Percentiles rank a stretch among this genome's conserved stretches.
phyloP scores from a whole-genome alignment of 2,329 filamentous ascomycete genomes.

The Aureobasidium sp. region DNA sequence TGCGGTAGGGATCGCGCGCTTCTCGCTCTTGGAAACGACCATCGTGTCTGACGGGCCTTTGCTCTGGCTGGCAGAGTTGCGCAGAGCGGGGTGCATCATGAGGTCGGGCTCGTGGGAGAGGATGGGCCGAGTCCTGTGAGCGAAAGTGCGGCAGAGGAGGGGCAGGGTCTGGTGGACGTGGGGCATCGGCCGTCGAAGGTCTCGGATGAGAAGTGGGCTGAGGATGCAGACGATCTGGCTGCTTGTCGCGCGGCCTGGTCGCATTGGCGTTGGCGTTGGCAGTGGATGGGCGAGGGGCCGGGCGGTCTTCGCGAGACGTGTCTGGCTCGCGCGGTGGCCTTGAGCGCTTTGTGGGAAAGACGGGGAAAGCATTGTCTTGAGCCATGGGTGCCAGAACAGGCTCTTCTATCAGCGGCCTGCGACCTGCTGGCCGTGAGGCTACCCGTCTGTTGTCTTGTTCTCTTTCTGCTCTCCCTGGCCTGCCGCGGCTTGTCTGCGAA shows the following conservation, averaged over 20 bases:
- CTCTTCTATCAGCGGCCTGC: slow-evolving; percentile 25
- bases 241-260: background rate
- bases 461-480: slow-evolving; percentile 18
- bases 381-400: slow-evolving; percentile 25
- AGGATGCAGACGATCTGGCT: background rate
- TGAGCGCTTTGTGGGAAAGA: slow-evolving; percentile 33
- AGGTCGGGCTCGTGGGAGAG: background rate
- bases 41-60: background rate
- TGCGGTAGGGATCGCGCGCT: background rate
- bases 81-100: background rate
- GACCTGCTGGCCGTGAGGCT: background rate
- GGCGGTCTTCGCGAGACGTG: background rate
- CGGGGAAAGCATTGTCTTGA: slow-evolving; percentile 44
- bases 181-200: slow-evolving; percentile 4
- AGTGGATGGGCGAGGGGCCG: background rate
- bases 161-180: background rate
- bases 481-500: slow-evolving; percentile 23
- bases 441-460: background rate
- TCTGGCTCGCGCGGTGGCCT: slow-evolving; percentile 2
- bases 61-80: background rate
- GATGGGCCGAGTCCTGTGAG: background rate
- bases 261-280: background rate
- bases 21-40: background rate
- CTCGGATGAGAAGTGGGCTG: background rate
- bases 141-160: background rate